phyloP scores from a whole-genome alignment of 257 asterid species.

The Asclepias syriaca region DNA sequence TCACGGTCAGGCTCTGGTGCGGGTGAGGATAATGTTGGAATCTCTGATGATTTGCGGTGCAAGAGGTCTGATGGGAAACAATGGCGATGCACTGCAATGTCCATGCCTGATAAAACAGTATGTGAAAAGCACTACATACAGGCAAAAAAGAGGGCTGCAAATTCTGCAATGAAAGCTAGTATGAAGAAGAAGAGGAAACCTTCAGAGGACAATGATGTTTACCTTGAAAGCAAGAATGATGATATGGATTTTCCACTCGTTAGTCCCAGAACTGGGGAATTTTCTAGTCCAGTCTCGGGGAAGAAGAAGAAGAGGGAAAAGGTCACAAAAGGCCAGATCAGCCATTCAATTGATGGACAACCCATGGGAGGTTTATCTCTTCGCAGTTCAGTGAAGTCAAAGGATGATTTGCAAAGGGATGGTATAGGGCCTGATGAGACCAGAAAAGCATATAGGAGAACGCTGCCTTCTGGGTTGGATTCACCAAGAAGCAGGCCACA shows the following conservation, averaged over 20 bases:
- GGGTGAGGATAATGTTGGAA: conserved; percentile 74
- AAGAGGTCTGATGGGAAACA: conserved; percentile 99
- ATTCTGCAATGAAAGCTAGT: conserved; percentile 94
- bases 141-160: conserved; percentile 99
- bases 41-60: conserved; percentile 97
- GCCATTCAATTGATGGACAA: conserved; percentile 73
- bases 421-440: conserved; percentile 61
- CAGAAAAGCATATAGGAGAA: conserved; percentile 53
- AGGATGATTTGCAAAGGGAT: conserved; percentile 63
- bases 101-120: conserved; percentile 99
- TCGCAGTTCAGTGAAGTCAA: conserved; percentile 60
- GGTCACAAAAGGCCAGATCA: conserved; percentile 35
- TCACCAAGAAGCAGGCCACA: conserved; percentile 67
- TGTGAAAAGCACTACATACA: conserved; percentile 98
- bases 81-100: conserved; percentile 99
- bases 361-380: conserved; percentile 46
- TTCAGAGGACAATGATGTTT: conserved; percentile 60
- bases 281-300: conserved; percentile 57
- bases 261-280: conserved; percentile 59
- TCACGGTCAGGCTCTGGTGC: conserved; percentile 58
- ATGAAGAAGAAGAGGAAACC: conserved; percentile 76
- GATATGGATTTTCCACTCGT: conserved; percentile 77
- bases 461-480: conserved; percentile 63
- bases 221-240: conserved; percentile 90
- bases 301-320: conserved; percentile 75